phyloP scores from a whole-genome alignment of 768 basidiomycete genomes.

The Lactarius indigo region DNA sequence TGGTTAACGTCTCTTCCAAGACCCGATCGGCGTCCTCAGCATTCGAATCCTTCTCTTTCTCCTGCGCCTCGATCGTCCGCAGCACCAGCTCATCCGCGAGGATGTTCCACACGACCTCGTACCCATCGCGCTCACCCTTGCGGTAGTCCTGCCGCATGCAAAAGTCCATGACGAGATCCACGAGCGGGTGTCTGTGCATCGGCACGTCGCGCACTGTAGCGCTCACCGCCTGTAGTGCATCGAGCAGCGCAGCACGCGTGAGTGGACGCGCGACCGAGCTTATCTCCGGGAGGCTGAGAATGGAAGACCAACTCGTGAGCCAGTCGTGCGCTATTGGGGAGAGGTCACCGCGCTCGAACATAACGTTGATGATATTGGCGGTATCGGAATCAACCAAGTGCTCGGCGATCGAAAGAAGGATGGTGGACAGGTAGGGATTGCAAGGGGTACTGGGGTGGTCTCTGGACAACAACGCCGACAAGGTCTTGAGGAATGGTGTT shows the following conservation, averaged over 20 bases:
- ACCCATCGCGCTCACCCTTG: slow-evolving; percentile 22
- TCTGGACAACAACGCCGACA: slow-evolving; percentile 60
- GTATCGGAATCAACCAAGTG: slow-evolving; percentile 69
- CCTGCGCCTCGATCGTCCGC: slow-evolving; percentile 32
- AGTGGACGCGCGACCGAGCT: slow-evolving; percentile 38
- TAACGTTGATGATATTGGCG: slow-evolving; percentile 53
- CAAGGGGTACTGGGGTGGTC: slow-evolving; percentile 53
- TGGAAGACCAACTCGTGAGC: slow-evolving; percentile 61
- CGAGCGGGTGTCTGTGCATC: slow-evolving; percentile 52
- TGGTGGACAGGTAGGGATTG: slow-evolving; percentile 58
- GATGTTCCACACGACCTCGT: slow-evolving; percentile 27
- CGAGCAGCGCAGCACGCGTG: slow-evolving; percentile 56
- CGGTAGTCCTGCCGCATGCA: slow-evolving; percentile 35
- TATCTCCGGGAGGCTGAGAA: slow-evolving; percentile 46
- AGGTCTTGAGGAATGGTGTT: slow-evolving; percentile 55
- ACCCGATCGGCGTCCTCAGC: slow-evolving; percentile 5
- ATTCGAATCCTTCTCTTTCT: slow-evolving; percentile 43
- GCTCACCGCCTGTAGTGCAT: slow-evolving; percentile 54
- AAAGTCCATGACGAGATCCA: slow-evolving; percentile 52
- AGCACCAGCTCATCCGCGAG: slow-evolving; percentile 29
- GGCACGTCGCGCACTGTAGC: slow-evolving; percentile 68
- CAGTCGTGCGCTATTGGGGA: slow-evolving; percentile 70
- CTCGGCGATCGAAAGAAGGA: slow-evolving; percentile 61
- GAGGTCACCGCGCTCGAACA: slow-evolving; percentile 65
- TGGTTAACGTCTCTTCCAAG: slow-evolving; percentile 16